phyloP scores from a whole-genome alignment of 148 eudicot genomes.

The Dysphania ambrosioides region DNA sequence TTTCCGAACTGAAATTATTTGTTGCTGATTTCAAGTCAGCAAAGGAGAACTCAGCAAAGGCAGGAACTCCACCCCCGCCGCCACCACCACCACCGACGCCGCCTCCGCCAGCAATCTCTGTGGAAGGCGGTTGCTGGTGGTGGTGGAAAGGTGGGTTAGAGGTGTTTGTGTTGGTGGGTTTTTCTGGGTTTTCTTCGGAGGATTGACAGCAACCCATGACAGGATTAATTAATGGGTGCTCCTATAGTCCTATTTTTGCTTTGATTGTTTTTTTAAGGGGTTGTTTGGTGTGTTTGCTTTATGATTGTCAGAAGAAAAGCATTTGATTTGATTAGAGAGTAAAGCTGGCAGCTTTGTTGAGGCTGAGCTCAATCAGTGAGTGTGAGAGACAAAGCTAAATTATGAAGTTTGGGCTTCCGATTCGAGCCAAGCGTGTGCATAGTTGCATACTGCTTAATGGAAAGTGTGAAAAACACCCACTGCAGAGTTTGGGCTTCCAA shows the following conservation, averaged over 20 bases:
- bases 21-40: conserved; percentile 71
- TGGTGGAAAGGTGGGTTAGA: conserved; percentile 12
- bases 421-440: conserved; percentile 31
- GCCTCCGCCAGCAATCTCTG: neutral
- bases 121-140: conserved; percentile 21
- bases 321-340: no score
- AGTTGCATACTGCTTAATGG: no score
- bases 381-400: neutral
- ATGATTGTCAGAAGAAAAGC: conserved; percentile 21
- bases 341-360: conserved; percentile 16
- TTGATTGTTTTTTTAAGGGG: no score
- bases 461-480: no score
- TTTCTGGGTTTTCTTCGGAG: conserved; percentile 42
- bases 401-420: conserved; percentile 12
- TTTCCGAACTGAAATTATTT: conserved; percentile 54
- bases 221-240: neutral
- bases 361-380: conserved; percentile 14
- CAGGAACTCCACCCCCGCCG: conserved; percentile 36
- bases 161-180: neutral
- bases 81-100: neutral
- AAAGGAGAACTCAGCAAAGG: conserved; percentile 56
- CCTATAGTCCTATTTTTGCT: no score
- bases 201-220: conserved; percentile 65
- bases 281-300: no score
- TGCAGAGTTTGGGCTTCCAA: no score